Base-by-base conservation (phyloP, 2,329 filamentous ascomycete species). In the Penicillium sp. region DNA sequence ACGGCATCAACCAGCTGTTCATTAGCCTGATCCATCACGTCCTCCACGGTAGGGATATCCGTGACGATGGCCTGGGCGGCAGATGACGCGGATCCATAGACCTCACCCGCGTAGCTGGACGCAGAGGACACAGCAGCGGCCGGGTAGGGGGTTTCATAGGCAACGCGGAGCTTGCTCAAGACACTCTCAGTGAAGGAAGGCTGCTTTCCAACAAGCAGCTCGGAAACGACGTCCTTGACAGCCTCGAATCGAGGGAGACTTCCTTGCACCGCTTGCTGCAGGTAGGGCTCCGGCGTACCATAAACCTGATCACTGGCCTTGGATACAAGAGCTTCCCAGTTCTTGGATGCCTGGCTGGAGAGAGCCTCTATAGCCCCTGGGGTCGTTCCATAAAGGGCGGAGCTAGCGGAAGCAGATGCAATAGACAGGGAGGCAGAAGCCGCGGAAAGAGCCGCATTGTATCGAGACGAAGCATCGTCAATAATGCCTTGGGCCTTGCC, bases 111-210 rank as follows among this genome's bases (percentile, higher is more conserved):
- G 43, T 80, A 78, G 51, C 79, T 83, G 8, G 76, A 82, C 18
- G 77, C 80, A 3, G 80, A 80, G 0, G 80, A 77, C 5, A 65
- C 59, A 3, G 68, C 68, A 12, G 55, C 65, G 48, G 49, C 61
- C 51, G 60, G 64, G 45, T 68, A 67, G 13, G 85, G 87, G 0
- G 85, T 89, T 20, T 84, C 83, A 64, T 93, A 94, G 0, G 85
- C 88, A 3, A 82, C 86, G 49, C 84, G 83, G 10, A 96, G 79
- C 45, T 88, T 83, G 46, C 78, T 84, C 72, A 91, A 84, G 3
- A 93, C 87, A 52, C 88, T 91, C 65, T 95, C 89, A 0, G 87
- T 91, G 63, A 91, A 95, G 12, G 86, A 84, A 0, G 89, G 86
- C 67, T 95, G 90, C 68, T 87, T 90, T 46, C 89, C 91, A 33